phyloP scores from a whole-genome alignment of 768 basidiomycete species.

The Amanita pseudoporphyria region DNA sequence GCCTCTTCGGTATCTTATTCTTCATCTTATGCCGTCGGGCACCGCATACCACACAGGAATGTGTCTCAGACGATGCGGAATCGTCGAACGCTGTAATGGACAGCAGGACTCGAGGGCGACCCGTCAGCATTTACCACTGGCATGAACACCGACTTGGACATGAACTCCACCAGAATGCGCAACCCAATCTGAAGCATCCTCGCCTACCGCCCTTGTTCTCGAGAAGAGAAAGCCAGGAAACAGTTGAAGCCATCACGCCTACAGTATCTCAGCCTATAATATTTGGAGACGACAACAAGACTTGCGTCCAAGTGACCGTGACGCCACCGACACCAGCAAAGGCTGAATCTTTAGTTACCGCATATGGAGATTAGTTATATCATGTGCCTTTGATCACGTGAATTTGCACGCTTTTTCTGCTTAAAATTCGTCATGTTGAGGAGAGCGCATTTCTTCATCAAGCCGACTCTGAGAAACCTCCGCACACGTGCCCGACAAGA shows the following conservation, averaged over 20 bases:
- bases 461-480: conserved; percentile 5
- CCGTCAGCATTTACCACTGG: background rate
- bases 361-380: conserved; percentile 7
- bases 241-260: background rate
- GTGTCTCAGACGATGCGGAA: background rate
- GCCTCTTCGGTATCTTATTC: conserved; percentile 6
- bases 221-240: background rate
- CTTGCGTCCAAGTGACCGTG: conserved; percentile 16
- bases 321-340: conserved; percentile 24
- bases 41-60: background rate
- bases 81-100: background rate
- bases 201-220: conserved; percentile 1
- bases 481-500: conserved; percentile 10
- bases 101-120: background rate
- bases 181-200: background rate
- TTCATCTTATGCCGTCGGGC: background rate
- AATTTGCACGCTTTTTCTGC: conserved; percentile 12
- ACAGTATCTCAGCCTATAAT: conserved; percentile 19
- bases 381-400: conserved; percentile 6
- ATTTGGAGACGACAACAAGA: conserved; percentile 16
- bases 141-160: background rate
- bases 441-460: background rate
- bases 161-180: background rate
- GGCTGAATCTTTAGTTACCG: conserved; percentile 9
- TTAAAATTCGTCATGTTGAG: background rate